Percentiles rank a stretch among this genome's conserved stretches.
phyloP scores from a whole-genome alignment of 1,284 basidiomycete species.

The Sanguinoderma infundibulare region DNA sequence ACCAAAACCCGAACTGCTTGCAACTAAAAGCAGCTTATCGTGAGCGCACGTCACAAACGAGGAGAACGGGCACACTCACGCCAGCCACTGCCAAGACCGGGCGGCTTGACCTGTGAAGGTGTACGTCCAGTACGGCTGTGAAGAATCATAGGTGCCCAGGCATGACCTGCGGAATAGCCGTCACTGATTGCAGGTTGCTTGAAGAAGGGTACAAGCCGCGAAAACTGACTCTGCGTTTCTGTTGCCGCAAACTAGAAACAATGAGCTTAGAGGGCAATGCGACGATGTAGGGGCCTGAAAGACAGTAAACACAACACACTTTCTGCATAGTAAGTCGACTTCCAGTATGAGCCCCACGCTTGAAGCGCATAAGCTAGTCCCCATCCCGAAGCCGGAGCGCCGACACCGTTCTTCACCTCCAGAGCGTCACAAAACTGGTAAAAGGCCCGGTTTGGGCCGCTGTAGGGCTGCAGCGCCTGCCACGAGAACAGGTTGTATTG shows the following conservation, averaged over 20 bases:
- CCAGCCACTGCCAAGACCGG: conserved; percentile 63
- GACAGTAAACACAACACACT: conserved; percentile 31
- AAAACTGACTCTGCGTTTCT: conserved; percentile 45
- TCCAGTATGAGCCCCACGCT: conserved; percentile 65
- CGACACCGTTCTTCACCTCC: conserved; percentile 66
- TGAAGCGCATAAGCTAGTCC: conserved; percentile 63
- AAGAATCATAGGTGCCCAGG: conserved; percentile 57
- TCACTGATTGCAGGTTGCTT: too few relatives aligned
- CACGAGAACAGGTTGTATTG: conserved; percentile 56
- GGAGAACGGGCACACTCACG: conserved; percentile 36
- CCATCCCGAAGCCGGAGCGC: conserved; percentile 59
- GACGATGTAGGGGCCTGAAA: not conserved
- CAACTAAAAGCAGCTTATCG: too few relatives aligned
- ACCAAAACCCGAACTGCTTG: conserved; percentile 65
- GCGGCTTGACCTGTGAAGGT: conserved; percentile 50
- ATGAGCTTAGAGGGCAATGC: not conserved
- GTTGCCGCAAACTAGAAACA: conserved; percentile 45
- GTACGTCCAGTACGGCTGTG: conserved; percentile 50
- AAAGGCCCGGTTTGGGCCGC: conserved; percentile 47
- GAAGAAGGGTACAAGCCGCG: too few relatives aligned
- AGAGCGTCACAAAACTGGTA: conserved; percentile 72
- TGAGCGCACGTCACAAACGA: not conserved
- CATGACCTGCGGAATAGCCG: conserved; percentile 47
- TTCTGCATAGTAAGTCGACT: conserved; percentile 45
- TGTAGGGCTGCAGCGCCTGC: conserved; percentile 57